Base-by-base conservation (phyloP, 352 stramenopile species). In the Blastocystis sp. region DNA sequence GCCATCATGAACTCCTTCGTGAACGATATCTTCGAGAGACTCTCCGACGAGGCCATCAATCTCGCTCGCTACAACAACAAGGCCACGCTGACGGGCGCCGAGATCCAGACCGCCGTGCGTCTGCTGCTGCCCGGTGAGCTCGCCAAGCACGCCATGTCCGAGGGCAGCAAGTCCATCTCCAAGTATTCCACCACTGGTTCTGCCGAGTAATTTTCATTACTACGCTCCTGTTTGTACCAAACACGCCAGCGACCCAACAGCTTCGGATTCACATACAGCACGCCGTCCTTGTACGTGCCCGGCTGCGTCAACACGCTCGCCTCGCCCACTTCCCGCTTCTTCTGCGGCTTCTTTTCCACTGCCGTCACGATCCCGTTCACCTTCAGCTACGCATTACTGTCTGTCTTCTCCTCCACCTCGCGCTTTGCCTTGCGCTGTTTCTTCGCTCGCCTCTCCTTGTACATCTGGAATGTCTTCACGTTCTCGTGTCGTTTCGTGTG, bases 31-130 rank as follows among this genome's bases (percentile, higher is more conserved):
- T 98, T 99, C 91, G 96, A 99, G 91, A 94, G 95, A 87, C 97
- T 98, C 77, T 95, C 96, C 43, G 94, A 93, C 65, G 95, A 98
- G 92, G 95, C 96, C 79, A 95, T 94, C 90, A 96, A 96, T 91
- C 92, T 98, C 60, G 95, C 94, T 70, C 94, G 95, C 42, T 98
- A 98, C 94, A 98, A 98, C 94, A 98, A 98, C 93, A 98, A 98
- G 93, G 95, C 94, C 48, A 98, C 96, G 45, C 91, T 98, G 76
- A 97, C 94, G 48, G 95, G 91, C 69, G 94, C 95, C 62, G 95
- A 98, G 91, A 98, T 98, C 91, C 95, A 98, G 92, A 98, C 95
- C 43, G 94, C 94, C n/a, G 95, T 98, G 88, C 94, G 93, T 87
- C 90, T 96, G 62, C 96, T 97, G 93, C 94, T 98, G 57, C 95